A percentile compares a stretch with the other conserved stretches of the same genome.
Conservation (phyloP, 805 yeast genomes). For the Metschnikowia matae region DNA sequence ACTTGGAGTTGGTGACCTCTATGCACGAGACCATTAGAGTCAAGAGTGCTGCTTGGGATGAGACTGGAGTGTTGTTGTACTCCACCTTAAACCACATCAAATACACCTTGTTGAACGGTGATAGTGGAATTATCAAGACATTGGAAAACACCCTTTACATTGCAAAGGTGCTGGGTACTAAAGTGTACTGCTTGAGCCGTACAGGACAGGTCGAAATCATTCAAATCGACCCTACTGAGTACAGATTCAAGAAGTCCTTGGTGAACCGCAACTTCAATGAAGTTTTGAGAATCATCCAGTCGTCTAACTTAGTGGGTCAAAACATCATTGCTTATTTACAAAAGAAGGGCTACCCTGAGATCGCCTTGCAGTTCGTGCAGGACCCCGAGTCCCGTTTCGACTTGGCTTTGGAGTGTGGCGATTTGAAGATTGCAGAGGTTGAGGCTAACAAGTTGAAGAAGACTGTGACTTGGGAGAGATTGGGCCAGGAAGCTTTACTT, state of each 20-base stretch:
- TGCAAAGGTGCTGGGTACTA: conserved; percentile 62
- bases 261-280: conserved; percentile 87
- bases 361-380: conserved; percentile 94
- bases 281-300: conserved; percentile 82
- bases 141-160: conserved; percentile 84
- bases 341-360: conserved; percentile 93
- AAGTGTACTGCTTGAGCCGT: conserved; percentile 79
- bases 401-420: conserved; percentile 90
- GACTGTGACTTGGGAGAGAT: conserved; percentile 68
- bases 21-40: conserved; percentile 96
- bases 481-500: conserved; percentile 79
- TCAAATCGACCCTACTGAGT: conserved; percentile 91
- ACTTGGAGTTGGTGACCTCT: conserved; percentile 71
- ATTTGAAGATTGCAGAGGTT: conserved; percentile 76
- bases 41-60: conserved; percentile 98
- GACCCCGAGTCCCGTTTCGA: conserved; percentile 96
- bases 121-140: conserved; percentile 90
- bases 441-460: conserved; percentile 80
- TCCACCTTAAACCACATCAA: conserved; percentile 95
- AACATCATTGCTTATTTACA: conserved; percentile 93
- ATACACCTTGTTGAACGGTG: conserved; percentile 90
- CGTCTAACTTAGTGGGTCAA: conserved; percentile 93
- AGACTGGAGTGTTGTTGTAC: conserved; percentile 82
- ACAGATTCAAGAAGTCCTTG: conserved; percentile 89
- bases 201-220: conserved; percentile 77